These are phyloP conservation scores for Russula sp. DNA, from an alignment of 768 basidiomycete species.

Conservation along the genomic window DNA sequence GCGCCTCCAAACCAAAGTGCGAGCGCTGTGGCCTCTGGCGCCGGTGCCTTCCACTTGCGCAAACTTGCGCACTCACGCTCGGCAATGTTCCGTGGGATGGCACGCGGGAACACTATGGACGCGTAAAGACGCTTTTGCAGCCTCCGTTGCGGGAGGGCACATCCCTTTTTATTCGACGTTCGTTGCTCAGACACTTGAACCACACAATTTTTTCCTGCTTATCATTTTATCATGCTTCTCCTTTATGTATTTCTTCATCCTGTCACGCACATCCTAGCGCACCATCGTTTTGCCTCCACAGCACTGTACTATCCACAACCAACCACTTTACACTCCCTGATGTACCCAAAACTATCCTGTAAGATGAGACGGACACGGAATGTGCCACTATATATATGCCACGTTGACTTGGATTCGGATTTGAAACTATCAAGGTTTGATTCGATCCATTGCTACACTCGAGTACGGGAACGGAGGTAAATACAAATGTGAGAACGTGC, in stretches of 20 bases:
- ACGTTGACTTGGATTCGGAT: background rate
- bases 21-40: slow-evolving; percentile 27
- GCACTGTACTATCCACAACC: slow-evolving; percentile 10
- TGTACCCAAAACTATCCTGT: slow-evolving; percentile 8
- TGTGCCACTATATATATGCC: background rate
- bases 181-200: slow-evolving; percentile 14
- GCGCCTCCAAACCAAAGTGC: slow-evolving; percentile 11
- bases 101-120: slow-evolving; percentile 5
- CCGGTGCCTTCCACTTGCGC: slow-evolving; percentile 31
- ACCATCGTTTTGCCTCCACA: slow-evolving; percentile 17
- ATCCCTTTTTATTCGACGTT: slow-evolving; percentile 10
- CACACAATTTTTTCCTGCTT: slow-evolving; percentile 8
- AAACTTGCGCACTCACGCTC: slow-evolving; percentile 40
- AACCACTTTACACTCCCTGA: background rate
- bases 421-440: background rate
- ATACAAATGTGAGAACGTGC: background rate
- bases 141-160: slow-evolving; percentile 16
- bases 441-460: background rate
- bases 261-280: slow-evolving; percentile 19
- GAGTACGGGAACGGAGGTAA: background rate
- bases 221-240: background rate
- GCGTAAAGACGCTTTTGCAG: background rate
- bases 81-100: slow-evolving; percentile 32
- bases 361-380: slow-evolving; percentile 8
- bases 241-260: slow-evolving; percentile 3